Base-by-base conservation (phyloP, 176 grass and related monocot species). In the Olyra latifolia region DNA sequence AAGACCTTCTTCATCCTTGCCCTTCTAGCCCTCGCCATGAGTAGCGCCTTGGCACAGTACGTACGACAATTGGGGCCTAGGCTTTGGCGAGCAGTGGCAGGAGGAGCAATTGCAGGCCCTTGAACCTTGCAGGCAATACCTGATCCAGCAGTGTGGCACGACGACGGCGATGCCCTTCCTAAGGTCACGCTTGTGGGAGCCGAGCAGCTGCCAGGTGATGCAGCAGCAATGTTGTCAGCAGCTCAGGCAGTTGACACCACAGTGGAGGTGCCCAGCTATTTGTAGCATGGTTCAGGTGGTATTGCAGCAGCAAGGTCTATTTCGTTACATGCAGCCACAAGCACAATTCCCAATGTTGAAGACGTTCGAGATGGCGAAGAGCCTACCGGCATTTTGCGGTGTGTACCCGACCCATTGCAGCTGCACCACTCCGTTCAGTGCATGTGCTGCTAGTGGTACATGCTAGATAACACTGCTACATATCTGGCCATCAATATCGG, bases 201-300 rank as follows among this genome's bases (percentile, higher is more conserved):
- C n/a, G 4, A 40, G 4, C 10, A 47, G 42, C 10, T 74, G 69
- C 40, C 69, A 80, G 27, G 20, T 56, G 20, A 44, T 74, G 5
- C 27, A 27, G n/a, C 59, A 74, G 7, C 69, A 57, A 2, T 86
- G 84, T 7, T 86, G 69, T 28, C 6, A 14, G 28, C 48, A 74
- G 27, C 15, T n/a, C n/a, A n/a, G n/a, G n/a, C n/a, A n/a, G n/a
- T n/a, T 86, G 14, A 17, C 59, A 0, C 14, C 22, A 8, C 40
- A 27, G 6, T 20, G 20, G 0, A 35, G 28, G 9, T 86, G 68
- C 40, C 58, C 20, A 10, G 69, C 25, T 49, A 86, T 80, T 46
- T 65, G 62, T n/a, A 55, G 12, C 28, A 22, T 80, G 13, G 70
- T 40, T 25, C 69, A 68, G 2, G 41, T 29, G 6, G 62, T 80